Evolutionary conservation across 768 basidiomycete genomes (phyloP).

Genomic region (Leccinum pellstonianum): DNA sequence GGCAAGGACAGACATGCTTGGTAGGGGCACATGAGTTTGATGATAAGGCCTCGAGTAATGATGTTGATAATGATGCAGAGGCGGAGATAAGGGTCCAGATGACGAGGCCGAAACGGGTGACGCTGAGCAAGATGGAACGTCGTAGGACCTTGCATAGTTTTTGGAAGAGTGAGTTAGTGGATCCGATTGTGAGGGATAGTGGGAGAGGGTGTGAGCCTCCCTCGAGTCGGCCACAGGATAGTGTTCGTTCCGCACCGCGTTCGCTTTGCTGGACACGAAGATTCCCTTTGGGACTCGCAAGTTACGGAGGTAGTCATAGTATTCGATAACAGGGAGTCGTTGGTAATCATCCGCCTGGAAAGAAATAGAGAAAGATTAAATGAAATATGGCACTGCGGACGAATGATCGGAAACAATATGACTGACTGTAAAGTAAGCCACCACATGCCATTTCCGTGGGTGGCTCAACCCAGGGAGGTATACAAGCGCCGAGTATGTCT

Average conservation of each 20-base stretch:
- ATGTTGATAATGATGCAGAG: conserved; percentile 6
- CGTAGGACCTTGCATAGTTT: conserved; percentile 10
- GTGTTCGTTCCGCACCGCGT: conserved; percentile 30
- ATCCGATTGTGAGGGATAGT: conserved; percentile 9
- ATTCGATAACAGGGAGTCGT: conserved; percentile 68
- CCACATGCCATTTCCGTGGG: conserved; percentile 78
- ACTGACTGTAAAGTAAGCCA: conserved; percentile 76
- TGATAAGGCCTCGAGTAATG: conserved; percentile 6
- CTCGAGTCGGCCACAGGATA: conserved; percentile 18
- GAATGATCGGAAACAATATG: conserved; percentile 2
- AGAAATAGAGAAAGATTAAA: neutral
- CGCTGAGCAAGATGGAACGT: conserved; percentile 9
- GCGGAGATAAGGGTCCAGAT: conserved; percentile 13
- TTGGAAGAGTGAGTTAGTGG: conserved; percentile 10
- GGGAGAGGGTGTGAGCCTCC: conserved; percentile 14
- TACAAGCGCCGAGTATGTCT: conserved; percentile 79
- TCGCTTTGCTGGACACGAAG: conserved; percentile 69
- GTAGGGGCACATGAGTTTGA: conserved; percentile 18
- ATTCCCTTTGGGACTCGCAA: conserved; percentile 68
- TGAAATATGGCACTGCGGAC: conserved; percentile 6
- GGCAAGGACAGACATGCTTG: conserved; percentile 23
- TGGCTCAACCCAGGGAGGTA: conserved; percentile 56
- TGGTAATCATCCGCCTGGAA: conserved; percentile 65
- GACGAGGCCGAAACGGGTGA: conserved; percentile 19
- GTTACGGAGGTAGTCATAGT: conserved; percentile 69